phyloP scores from a whole-genome alignment of 2,329 filamentous ascomycete species.

The Colletotrichum musae region DNA sequence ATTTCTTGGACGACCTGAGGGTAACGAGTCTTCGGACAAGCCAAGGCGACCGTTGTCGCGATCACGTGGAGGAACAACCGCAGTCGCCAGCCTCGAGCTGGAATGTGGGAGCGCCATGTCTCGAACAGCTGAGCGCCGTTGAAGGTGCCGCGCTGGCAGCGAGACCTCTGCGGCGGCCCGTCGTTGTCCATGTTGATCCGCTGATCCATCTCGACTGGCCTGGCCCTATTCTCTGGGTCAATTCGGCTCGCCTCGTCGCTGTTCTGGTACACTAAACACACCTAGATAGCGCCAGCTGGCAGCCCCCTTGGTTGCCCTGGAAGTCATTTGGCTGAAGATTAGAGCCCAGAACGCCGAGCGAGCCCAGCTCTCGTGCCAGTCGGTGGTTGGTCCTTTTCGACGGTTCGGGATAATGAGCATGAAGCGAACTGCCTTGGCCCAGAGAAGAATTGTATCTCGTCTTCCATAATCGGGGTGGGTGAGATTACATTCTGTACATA shows the following conservation, averaged over 20 bases:
- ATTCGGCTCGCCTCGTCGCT: constrained; percentile 5
- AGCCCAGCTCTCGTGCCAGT: constrained; percentile 31
- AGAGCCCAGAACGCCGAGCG: constrained; percentile 41
- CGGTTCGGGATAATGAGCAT: constrained; percentile 15
- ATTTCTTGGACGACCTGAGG: constrained; percentile 28
- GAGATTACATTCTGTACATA: constrained; percentile 3
- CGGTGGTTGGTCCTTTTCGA: constrained; percentile 32
- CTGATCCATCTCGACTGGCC: constrained; percentile 18
- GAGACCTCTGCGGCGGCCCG: neutral
- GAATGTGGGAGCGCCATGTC: constrained; percentile 8
- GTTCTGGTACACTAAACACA: neutral
- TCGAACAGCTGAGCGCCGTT: constrained; percentile 5
- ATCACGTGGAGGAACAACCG: neutral
- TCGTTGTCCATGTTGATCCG: constrained; percentile 19
- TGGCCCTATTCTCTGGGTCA: constrained; percentile 19
- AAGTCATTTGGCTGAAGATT: constrained; percentile 37
- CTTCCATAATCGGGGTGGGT: neutral
- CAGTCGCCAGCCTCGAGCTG: neutral
- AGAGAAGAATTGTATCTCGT: neutral
- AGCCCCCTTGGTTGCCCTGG: constrained; percentile 19
- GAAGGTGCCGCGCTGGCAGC: neutral
- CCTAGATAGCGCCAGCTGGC: constrained; percentile 6
- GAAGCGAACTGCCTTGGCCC: constrained; percentile 27
- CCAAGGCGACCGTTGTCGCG: constrained; percentile 16
- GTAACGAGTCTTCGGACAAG: neutral